phyloP scores from a whole-genome alignment of 176 grass and related monocot species.

The Carex pumila region DNA sequence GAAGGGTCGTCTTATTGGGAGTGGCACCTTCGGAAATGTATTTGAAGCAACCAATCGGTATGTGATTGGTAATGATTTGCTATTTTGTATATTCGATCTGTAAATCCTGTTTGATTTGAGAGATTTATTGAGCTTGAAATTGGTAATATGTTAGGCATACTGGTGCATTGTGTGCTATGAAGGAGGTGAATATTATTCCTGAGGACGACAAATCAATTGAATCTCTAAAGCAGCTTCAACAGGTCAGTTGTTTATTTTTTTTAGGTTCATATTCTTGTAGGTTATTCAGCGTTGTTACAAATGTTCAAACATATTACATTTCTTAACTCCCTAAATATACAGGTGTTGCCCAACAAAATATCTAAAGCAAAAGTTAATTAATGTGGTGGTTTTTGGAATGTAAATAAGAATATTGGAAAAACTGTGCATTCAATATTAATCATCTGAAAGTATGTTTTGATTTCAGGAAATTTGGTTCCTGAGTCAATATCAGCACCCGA shows the following conservation, averaged over 20 bases:
- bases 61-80: constrained; percentile 20
- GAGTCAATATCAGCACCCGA: constrained; percentile 88
- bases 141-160: constrained; percentile 55
- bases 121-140: not conserved
- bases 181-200: constrained; percentile 98
- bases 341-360: not conserved
- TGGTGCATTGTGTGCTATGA: constrained; percentile 98
- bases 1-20: constrained; percentile 82
- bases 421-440: not conserved
- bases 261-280: not conserved
- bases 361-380: not conserved
- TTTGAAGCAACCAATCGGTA: constrained; percentile 91
- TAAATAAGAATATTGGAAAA: not conserved
- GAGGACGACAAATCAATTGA: constrained; percentile 86
- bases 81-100: not conserved
- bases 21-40: constrained; percentile 93
- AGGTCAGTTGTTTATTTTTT: constrained; percentile 37
- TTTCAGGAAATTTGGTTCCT: constrained; percentile 92
- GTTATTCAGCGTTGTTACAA: not conserved
- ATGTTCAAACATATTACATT: not conserved
- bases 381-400: not conserved
- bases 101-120: constrained; percentile 23
- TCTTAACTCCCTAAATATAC: constrained; percentile 12
- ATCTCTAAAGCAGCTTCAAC: constrained; percentile 76
- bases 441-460: constrained; percentile 16